Conservation (phyloP, 768 basidiomycete genomes). For the Myochromella boudieri region DNA sequence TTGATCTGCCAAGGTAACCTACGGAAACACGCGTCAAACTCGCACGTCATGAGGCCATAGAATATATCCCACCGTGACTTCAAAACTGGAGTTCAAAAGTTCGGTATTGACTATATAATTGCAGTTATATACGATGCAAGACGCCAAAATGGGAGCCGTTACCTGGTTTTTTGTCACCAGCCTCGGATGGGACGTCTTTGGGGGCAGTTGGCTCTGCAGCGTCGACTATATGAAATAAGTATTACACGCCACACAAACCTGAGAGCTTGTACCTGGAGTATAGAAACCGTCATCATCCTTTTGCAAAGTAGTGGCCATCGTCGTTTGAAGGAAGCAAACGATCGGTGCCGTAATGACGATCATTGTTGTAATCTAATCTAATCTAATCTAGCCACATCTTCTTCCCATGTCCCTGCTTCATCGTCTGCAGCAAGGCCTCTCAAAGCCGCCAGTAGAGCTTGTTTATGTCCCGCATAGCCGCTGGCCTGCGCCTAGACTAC, state of each 20-base stretch:
- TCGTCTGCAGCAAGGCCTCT: constrained; percentile 43
- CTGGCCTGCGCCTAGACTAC: constrained; percentile 58
- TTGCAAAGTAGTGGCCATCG: constrained; percentile 42
- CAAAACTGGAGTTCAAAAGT: constrained; percentile 77
- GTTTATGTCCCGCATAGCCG: constrained; percentile 56
- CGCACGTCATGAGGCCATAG: constrained; percentile 7
- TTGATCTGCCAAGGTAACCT: constrained; percentile 97
- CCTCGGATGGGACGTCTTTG: constrained; percentile 19
- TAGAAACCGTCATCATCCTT: constrained; percentile 85
- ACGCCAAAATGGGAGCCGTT: constrained; percentile 1
- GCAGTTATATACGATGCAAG: not conserved
- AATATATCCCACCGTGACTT: constrained; percentile 61
- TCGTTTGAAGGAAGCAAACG: not conserved
- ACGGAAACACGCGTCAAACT: constrained; percentile 8
- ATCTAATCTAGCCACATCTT: constrained; percentile 17
- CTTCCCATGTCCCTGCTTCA: constrained; percentile 23
- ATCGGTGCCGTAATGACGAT: constrained; percentile 1
- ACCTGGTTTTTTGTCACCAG: constrained; percentile 30
- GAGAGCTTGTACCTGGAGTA: constrained; percentile 46
- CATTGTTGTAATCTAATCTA: constrained; percentile 13
- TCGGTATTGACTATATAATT: constrained; percentile 43
- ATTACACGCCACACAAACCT: not conserved
- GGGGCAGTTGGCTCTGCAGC: constrained; percentile 25
- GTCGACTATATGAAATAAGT: constrained; percentile 8
- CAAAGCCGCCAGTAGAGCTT: constrained; percentile 51